A percentile compares a stretch with the other conserved stretches of the same genome.
These are phyloP conservation scores for Pisolithus sp. DNA, from an alignment of 768 basidiomycete species.

Conservation along the genomic window DNA sequence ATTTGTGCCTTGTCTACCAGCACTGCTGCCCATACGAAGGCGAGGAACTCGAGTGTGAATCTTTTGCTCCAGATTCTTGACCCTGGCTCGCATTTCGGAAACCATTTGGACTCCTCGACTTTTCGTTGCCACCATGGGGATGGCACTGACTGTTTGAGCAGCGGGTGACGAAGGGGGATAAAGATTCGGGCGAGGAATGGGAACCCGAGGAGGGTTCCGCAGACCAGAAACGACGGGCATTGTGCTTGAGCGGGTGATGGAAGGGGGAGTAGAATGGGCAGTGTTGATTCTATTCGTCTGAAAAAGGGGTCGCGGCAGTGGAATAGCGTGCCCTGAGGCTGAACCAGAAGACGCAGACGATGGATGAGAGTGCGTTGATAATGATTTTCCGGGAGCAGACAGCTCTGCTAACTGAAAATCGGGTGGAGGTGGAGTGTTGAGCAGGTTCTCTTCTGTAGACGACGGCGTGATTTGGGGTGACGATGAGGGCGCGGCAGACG, in stretches of 20 bases:
- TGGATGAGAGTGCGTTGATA: constrained; percentile 28
- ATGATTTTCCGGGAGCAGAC: constrained; percentile 38
- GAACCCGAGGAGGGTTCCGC: constrained; percentile 41
- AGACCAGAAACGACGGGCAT: constrained; percentile 46
- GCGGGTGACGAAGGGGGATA: constrained; percentile 36
- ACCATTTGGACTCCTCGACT: constrained; percentile 90
- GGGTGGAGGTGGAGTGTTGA: constrained; percentile 51
- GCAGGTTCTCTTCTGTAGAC: constrained; percentile 47
- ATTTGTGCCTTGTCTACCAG: constrained; percentile 43
- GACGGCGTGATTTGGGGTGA: constrained; percentile 26
- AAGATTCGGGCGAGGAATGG: constrained; percentile 33
- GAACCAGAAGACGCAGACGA: constrained; percentile 26
- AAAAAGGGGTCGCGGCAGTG: constrained; percentile 49
- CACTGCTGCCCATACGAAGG: constrained; percentile 74
- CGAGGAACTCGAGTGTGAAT: constrained; percentile 84
- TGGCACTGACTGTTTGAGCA: constrained; percentile 15
- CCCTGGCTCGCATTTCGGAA: constrained; percentile 83
- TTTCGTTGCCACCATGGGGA: constrained; percentile 46
- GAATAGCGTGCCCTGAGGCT: constrained; percentile 37
- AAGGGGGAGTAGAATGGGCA: constrained; percentile 39
- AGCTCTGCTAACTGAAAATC: constrained; percentile 59
- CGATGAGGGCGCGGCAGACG: constrained; percentile 24
- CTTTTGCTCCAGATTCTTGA: constrained; percentile 76
- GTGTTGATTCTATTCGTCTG: constrained; percentile 36
- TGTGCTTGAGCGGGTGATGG: constrained; percentile 51